Conservation (phyloP, 2,329 filamentous ascomycete genomes). For the Pseudocercospora fijiensis region DNA sequence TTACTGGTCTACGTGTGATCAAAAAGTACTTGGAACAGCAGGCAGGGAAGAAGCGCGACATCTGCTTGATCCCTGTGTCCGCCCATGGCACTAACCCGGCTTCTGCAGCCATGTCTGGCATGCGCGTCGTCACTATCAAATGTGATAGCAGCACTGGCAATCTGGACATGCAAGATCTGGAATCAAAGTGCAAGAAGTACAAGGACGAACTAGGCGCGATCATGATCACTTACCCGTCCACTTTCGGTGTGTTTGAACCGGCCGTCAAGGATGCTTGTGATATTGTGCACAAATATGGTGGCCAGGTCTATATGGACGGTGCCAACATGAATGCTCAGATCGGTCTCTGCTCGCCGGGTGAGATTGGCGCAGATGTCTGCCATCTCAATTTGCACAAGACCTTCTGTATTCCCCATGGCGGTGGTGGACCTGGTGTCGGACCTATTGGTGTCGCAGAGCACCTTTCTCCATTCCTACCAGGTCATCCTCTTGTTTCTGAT, state of each 20-base stretch:
- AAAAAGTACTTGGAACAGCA: constrained; percentile 76
- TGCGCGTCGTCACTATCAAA: constrained; percentile 90
- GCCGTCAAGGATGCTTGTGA: constrained; percentile 80
- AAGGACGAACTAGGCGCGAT: constrained; percentile 82
- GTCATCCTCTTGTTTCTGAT: constrained; percentile 61
- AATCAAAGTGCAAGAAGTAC: constrained; percentile 86
- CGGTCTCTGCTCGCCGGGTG: constrained; percentile 87
- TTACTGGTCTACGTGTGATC: constrained; percentile 84
- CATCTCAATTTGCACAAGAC: constrained; percentile 98
- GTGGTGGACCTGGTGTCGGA: constrained; percentile 88
- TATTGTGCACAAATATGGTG: constrained; percentile 81
- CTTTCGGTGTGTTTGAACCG: constrained; percentile 92
- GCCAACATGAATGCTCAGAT: constrained; percentile 99
- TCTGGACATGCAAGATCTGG: constrained; percentile 80
- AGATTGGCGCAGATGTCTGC: constrained; percentile 94
- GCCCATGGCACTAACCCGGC: constrained; percentile 96
- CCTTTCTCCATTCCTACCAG: constrained; percentile 73
- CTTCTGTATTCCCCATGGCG: constrained; percentile 96
- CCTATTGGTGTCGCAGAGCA: constrained; percentile 89
- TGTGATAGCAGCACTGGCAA: constrained; percentile 86
- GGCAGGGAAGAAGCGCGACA: constrained; percentile 70
- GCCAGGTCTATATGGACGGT: constrained; percentile 97
- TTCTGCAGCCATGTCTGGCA: constrained; percentile 91
- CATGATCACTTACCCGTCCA: constrained; percentile 96
- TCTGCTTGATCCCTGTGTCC: constrained; percentile 91